Percentiles rank a stretch among this genome's conserved stretches.
phyloP scores from a whole-genome alignment of 441 rosid species.

The Adansonia gregorii region DNA sequence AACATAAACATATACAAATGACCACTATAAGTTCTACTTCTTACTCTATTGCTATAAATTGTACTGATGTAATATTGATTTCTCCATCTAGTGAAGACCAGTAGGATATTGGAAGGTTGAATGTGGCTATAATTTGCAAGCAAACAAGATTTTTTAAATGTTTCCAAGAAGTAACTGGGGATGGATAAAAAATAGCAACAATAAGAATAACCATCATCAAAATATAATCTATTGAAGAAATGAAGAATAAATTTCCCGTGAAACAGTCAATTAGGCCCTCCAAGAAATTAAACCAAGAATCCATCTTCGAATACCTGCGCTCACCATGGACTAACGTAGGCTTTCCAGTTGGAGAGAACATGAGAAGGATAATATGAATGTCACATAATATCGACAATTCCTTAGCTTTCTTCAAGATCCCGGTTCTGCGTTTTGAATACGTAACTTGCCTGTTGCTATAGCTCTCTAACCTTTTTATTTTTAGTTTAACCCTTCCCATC shows the following conservation, averaged over 20 bases:
- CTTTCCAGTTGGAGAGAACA: constrained; percentile 64
- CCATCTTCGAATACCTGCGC: constrained; percentile 45
- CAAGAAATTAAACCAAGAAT: background rate
- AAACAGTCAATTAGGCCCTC: background rate
- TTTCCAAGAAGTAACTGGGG: background rate
- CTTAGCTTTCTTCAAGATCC: constrained; percentile 57
- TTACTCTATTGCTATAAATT: background rate
- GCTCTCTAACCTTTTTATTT: constrained; percentile 64
- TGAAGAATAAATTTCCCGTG: background rate
- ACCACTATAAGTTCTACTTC: background rate
- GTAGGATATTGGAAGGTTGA: background rate
- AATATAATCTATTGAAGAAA: background rate
- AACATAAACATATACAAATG: background rate
- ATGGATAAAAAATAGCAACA: background rate
- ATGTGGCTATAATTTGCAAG: background rate
- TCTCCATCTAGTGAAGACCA: background rate
- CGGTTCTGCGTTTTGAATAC: constrained; percentile 55
- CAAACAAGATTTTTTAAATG: background rate
- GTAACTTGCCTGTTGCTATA: constrained; percentile 59
- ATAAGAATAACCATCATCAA: background rate
- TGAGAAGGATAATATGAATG: constrained; percentile 59
- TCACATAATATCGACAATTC: constrained; percentile 61
- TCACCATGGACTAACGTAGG: constrained; percentile 55
- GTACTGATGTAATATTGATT: background rate
- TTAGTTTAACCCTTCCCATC: constrained; percentile 68